Evolutionary conservation across 495 filamentous ascomycete species (phyloP), one percentile per base, ranked within the genome.

Genomic region (Terfezia boudieri): DNA sequence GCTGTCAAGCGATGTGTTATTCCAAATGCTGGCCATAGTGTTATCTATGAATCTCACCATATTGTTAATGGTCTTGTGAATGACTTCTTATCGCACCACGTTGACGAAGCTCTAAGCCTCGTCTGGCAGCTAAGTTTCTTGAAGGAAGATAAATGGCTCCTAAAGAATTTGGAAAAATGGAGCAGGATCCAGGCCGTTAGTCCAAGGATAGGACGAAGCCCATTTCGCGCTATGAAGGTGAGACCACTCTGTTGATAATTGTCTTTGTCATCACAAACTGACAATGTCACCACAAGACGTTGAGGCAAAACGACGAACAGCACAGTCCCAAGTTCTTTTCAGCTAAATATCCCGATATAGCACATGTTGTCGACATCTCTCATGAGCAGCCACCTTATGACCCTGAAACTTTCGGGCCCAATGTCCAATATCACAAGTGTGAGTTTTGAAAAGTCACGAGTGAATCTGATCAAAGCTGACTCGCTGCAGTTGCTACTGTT

Each of bases 161-260:
- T 96, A 56, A 95, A 96, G 71, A 96, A 96, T 66, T 76, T 94
- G 11, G 79, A 73, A 55, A 95, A 95, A 60, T 96, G 89, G 89
- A 73, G 82, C 59, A 75, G 76, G 35, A 81, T 92, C 0, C 66
- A 68, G 9, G 81, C 87, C 2, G 83, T 94, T 20, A 90, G 85
- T 1, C 72, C 74, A 22, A 78, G 80, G 7, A 89, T 96, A 50
- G 77, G 68, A 5, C 76, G 79, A 35, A 71, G 83, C 14, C 43
- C 14, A n/a, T 93, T 94, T 65, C 76, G 81, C 2, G 85, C 84
- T 4, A 79, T 94, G 70, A 94, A 94, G 26, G 26, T 32, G 68
- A 92, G 86, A 52, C 74, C 92, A 4, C 77, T 32, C 4, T 32
- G 4, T 32, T 32, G 26, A 32, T 32, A 32, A 32, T 32, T 32